phyloP scores from a whole-genome alignment of 2,329 filamentous ascomycete species.

The Colletotrichum sp. region DNA sequence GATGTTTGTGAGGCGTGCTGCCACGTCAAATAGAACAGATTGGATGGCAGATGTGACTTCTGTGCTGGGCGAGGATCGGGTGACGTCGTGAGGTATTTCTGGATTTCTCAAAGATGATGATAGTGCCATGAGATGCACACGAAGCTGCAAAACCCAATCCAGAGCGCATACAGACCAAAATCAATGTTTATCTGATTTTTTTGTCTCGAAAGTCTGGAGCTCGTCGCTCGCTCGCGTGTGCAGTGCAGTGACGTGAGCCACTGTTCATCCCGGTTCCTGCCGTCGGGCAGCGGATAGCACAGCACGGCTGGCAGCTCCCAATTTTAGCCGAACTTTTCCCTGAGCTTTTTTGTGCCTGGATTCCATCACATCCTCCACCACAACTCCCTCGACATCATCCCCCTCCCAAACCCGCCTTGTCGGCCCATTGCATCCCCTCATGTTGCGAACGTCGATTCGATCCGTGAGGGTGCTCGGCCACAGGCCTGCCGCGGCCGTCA shows the following conservation, averaged over 20 bases:
- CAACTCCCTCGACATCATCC: slow-evolving; percentile 28
- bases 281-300: slow-evolving; percentile 7
- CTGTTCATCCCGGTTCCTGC: slow-evolving; percentile 23
- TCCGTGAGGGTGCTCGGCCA: slow-evolving; percentile 65
- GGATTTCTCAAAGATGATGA: neutral
- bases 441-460: slow-evolving; percentile 74
- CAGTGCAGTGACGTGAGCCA: slow-evolving; percentile 9
- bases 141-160: neutral
- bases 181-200: neutral
- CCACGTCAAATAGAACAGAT: neutral
- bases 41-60: neutral
- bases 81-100: neutral
- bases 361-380: slow-evolving; percentile 29
- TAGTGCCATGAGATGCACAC: neutral
- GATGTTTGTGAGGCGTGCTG: neutral
- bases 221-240: neutral
- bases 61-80: neutral
- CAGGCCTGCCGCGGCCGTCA: slow-evolving; percentile 57
- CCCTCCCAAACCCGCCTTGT: slow-evolving; percentile 34
- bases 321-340: slow-evolving; percentile 50
- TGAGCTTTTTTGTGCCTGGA: slow-evolving; percentile 44
- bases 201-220: neutral
- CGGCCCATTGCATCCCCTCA: slow-evolving; percentile 58
- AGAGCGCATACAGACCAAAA: neutral
- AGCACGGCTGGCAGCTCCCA: slow-evolving; percentile 13